Evolutionary conservation across 1,139 yeast species (phyloP), one percentile per base, ranked within the genome.

Genomic region (Saccharomyces hybrid): DNA sequence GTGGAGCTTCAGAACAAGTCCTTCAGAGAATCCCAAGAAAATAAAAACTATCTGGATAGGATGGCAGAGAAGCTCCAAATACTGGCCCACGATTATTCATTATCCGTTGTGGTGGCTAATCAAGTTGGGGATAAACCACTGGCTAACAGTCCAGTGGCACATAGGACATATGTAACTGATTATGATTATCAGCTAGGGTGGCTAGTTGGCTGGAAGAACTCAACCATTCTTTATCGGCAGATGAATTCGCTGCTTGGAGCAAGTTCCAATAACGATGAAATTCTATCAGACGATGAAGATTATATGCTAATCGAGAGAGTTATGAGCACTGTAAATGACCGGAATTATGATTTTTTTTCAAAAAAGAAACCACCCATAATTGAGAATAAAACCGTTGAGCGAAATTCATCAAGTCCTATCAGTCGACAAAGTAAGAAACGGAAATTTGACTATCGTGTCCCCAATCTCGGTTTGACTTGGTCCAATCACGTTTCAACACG

Each of bases 91-190:
- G 68, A 74, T 27, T 69, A 74, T 64, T 70, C 78, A 26, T 66
- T 88, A 8, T 88, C 96, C 0, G 69, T 91, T 0, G 82, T 89
- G 0, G 77, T 87, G 1, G 81, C 91, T 0, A 91, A 91, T 63
- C 98, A 91, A 69, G 90, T 91, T 0, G 78, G 88, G 51, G 93
- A 87, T 61, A 77, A 76, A 57, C 79, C 79, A 1, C 56, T 73
- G 6, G 55, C 54, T n/a, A 68, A 64, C n/a, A 61, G 59, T 13
- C 49, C 58, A 3, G 48, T 50, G 5, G 54, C 51, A 47, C 61
- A 56, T 54, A 69, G 76, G 52, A 7, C 44, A 20, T 20, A 38
- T 8, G 72, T 78, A n/a, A 67, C 81, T 56, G 79, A 78, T 51
- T 72, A 79, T 55, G 87, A 86, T 57, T 83, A 83, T 63, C 97